A percentile compares a stretch with the other conserved stretches of the same genome.
These are phyloP conservation scores for Mallotus nudiflorus DNA, from an alignment of 345 rosid species.

Conservation along the genomic window DNA sequence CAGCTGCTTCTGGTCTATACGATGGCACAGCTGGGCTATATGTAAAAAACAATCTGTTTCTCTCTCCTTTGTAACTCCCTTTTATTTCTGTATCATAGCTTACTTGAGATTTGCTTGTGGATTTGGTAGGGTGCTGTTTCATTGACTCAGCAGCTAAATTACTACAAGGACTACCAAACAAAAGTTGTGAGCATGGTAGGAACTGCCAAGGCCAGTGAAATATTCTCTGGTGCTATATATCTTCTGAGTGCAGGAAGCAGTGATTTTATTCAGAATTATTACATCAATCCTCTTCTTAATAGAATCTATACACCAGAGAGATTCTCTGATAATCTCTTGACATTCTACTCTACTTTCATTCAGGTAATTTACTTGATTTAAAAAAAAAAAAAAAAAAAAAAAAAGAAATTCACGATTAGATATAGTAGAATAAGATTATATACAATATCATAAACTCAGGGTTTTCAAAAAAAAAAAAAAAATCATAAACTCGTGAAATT, in stretches of 20 bases:
- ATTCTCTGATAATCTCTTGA: slow-evolving; percentile 62
- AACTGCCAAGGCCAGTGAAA: slow-evolving; percentile 40
- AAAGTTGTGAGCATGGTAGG: slow-evolving; percentile 61
- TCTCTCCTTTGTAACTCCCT: not conserved
- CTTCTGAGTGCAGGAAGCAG: slow-evolving; percentile 86
- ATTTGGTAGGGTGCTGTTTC: slow-evolving; percentile 59
- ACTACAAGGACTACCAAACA: slow-evolving; percentile 70
- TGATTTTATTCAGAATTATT: slow-evolving; percentile 91
- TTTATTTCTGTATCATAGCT: not conserved
- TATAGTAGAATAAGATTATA: not conserved
- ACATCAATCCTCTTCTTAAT: slow-evolving; percentile 63
- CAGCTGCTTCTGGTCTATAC: slow-evolving; percentile 76
- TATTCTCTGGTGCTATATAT: slow-evolving; percentile 67
- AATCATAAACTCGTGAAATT: not conserved
- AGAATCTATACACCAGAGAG: slow-evolving; percentile 51
- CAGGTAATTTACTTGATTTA: slow-evolving; percentile 44
- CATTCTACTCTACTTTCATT: slow-evolving; percentile 68
- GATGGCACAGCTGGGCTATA: slow-evolving; percentile 71
- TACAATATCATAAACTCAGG: too few species aligned
- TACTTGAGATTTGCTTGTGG: slow-evolving; percentile 14
- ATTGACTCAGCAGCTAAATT: slow-evolving; percentile 65
- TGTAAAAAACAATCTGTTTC: slow-evolving; percentile 33
- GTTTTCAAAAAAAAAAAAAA: too few species aligned
- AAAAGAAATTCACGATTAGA: not conserved
- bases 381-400: not conserved